Evolutionary conservation across 345 rosid species (phyloP), one percentile per base, ranked within the genome.

Genomic region (Corymbia maculata): DNA sequence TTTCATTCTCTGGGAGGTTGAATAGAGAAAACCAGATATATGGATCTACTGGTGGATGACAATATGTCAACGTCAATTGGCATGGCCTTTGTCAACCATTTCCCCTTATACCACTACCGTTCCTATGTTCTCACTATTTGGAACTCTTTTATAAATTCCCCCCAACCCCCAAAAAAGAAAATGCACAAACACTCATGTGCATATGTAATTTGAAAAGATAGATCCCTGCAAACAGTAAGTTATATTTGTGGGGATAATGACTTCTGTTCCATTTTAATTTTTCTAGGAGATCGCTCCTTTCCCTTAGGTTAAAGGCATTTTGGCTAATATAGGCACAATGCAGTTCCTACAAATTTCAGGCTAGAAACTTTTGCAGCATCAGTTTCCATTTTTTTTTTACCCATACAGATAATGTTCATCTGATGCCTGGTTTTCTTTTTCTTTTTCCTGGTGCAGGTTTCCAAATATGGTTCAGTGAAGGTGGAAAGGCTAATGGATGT

Each of bases 401-500:
- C 24, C 49, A 42, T 32, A 42, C 22, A 75, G 45, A 82, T 32
- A 84, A 28, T 47, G 53, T 52, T 30, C 52, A 44, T 42, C 64
- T 9, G 66, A n/a, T 64, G 70, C 30, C 86, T 19, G 13, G 51
- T 51, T 32, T 61, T 15, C 16, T 92, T 84, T 51, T 53, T 90
- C 7, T 42, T 22, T 75, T 19, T 0, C 84, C 84, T 17, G 28
- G 49, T 7, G 88, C 45, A 95, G 97, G 99, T 97, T 52, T 94
- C 98, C 5, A 94, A 95, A 87, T 85, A 87, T 86, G 98, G 99
- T 82, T 96, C 99, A 2, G 99, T 97, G 86, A 96, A 92, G 89
- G 98, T 97, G 61, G 98, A 98, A 90, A 95, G 93, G 89, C 98
- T 98, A 51, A 97, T 96, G 99, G 93, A 96, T 91, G 89, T 96